Conservation (phyloP, 2,329 filamentous ascomycete species). For the Ophiosphaerella herpotricha region DNA sequence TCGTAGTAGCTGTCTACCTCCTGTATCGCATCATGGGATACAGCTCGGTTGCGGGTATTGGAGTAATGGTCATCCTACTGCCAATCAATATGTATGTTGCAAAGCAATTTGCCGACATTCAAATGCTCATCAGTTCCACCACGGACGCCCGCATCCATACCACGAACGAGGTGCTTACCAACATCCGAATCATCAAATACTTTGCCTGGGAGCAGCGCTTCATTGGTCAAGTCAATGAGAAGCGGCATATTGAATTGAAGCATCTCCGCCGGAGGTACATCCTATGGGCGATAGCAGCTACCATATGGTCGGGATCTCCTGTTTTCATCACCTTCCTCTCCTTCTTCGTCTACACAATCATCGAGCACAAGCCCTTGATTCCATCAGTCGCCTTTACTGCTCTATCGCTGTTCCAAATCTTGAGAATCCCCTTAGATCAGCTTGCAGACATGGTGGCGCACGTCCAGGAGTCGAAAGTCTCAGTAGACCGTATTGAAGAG, state of each 20-base stretch:
- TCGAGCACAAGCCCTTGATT: conserved; percentile 86
- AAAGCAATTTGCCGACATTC: conserved; percentile 79
- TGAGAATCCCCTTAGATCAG: conserved; percentile 91
- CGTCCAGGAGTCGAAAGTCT: conserved; percentile 96
- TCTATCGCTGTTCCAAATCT: conserved; percentile 90
- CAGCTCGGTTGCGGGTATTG: conserved; percentile 90
- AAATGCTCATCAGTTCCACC: conserved; percentile 88
- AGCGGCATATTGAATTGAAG: conserved; percentile 76
- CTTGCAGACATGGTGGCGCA: conserved; percentile 98
- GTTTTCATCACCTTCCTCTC: conserved; percentile 96
- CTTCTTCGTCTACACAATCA: conserved; percentile 87
- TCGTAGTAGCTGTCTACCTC: conserved; percentile 77
- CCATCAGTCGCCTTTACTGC: conserved; percentile 96
- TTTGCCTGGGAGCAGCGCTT: conserved; percentile 98
- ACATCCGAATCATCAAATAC: conserved; percentile 98
- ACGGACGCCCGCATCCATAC: conserved; percentile 96
- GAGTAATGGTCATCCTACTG: conserved; percentile 85
- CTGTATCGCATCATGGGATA: conserved; percentile 89
- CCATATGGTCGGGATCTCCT: conserved; percentile 94
- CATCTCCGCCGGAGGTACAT: conserved; percentile 82
- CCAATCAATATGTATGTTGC: conserved; percentile 91
- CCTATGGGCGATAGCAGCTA: conserved; percentile 88
- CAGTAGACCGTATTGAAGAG: conserved; percentile 92
- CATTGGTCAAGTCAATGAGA: conserved; percentile 83
- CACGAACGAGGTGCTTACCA: conserved; percentile 95